phyloP scores from a whole-genome alignment of 192 early-diverging fungal species.

The Coemansia erecta region DNA sequence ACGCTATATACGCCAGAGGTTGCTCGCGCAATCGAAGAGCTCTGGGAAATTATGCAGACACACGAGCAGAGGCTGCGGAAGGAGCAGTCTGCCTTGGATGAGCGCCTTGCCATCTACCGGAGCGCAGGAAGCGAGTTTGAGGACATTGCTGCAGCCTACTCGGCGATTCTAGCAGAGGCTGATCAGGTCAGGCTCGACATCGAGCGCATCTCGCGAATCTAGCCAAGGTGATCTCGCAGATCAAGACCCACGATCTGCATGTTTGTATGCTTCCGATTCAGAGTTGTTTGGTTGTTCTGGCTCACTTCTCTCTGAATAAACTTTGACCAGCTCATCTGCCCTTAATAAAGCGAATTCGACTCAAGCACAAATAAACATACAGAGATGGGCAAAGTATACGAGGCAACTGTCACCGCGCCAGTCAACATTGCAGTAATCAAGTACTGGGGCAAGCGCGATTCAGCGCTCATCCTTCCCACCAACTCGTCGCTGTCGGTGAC shows the following conservation, averaged over 20 bases:
- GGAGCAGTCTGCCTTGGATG: conserved; percentile 37
- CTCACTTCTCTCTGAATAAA: neutral
- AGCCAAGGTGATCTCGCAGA: conserved; percentile 3
- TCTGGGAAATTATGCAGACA: conserved; percentile 13
- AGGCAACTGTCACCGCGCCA: conserved; percentile 89
- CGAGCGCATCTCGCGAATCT: conserved; percentile 27
- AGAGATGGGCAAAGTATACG: conserved; percentile 25
- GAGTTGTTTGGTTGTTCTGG: neutral
- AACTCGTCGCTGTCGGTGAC: conserved; percentile 97
- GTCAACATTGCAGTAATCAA: conserved; percentile 99
- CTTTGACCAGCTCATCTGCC: neutral
- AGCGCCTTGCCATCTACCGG: conserved; percentile 44
- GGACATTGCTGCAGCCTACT: conserved; percentile 40
- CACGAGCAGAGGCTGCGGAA: conserved; percentile 21
- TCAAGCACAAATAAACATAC: neutral
- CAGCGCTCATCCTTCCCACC: conserved; percentile 87
- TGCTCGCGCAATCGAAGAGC: conserved; percentile 17
- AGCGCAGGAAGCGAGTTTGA: conserved; percentile 47
- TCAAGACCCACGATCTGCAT: neutral
- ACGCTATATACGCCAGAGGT: conserved; percentile 37
- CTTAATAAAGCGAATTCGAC: neutral
- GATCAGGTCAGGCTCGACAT: conserved; percentile 40
- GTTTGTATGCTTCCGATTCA: neutral
- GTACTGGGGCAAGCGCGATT: conserved; percentile 98
- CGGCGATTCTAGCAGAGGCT: conserved; percentile 26